A percentile compares a stretch with the other conserved stretches of the same genome.
These are phyloP conservation scores for Solanum habrochaites DNA, from an alignment of 257 asterid species.

Conservation along the genomic window DNA sequence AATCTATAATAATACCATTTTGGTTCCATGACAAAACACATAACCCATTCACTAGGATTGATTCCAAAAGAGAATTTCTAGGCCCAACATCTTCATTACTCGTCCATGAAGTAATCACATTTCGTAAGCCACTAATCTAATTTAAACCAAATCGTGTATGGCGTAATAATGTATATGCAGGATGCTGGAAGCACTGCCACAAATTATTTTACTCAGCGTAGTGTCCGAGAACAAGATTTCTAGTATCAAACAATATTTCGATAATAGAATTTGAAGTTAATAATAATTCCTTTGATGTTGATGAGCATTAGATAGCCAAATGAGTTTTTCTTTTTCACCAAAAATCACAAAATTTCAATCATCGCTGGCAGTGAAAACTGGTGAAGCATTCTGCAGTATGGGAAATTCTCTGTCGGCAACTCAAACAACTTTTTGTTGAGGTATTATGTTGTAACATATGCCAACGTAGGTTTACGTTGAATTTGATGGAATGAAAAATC, in stretches of 20 bases:
- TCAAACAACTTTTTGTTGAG: neutral
- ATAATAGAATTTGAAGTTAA: neutral
- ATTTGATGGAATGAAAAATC: neutral
- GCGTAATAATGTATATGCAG: neutral
- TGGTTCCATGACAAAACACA: neutral
- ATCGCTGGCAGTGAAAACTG: neutral
- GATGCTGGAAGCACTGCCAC: neutral
- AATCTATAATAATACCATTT: neutral
- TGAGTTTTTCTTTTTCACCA: neutral
- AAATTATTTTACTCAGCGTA: neutral
- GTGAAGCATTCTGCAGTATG: neutral
- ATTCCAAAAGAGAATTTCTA: neutral
- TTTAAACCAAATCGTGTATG: neutral
- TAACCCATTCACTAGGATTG: neutral
- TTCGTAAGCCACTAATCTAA: neutral
- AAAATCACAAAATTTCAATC: neutral
- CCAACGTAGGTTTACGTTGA: neutral
- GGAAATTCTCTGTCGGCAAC: conserved; percentile 4
- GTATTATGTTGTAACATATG: neutral
- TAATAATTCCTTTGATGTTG: neutral
- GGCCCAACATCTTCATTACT: neutral
- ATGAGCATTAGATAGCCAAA: conserved; percentile 1
- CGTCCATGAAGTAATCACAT: neutral
- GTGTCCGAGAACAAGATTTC: neutral
- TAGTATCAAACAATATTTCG: neutral